Evolutionary conservation across 2,329 filamentous ascomycete genomes (phyloP).

Genomic region (Xylaria polymorpha): DNA sequence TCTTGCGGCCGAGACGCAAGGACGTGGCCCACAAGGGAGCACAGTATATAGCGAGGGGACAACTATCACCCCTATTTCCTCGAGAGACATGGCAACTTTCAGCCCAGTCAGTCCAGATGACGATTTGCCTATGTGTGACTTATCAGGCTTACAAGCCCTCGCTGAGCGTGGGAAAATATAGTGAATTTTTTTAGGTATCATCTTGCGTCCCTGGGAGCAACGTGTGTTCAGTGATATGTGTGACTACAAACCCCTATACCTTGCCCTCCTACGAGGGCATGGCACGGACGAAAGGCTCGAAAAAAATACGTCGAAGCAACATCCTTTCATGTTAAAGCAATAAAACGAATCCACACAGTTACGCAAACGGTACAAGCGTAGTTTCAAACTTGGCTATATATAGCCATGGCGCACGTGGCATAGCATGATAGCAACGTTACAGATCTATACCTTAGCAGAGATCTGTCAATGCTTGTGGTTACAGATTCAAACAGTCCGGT

Average conservation of each 20-base stretch:
- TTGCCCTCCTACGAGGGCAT: neutral
- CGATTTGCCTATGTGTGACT: slow-evolving; percentile 43
- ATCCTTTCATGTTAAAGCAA: neutral
- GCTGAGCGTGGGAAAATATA: slow-evolving; percentile 33
- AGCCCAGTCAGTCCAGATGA: slow-evolving; percentile 30
- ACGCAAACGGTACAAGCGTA: neutral
- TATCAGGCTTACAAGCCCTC: slow-evolving; percentile 44
- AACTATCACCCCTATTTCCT: slow-evolving; percentile 3
- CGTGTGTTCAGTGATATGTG: neutral
- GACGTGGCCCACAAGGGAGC: neutral
- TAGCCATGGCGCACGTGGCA: neutral
- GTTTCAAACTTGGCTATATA: slow-evolving; percentile 14
- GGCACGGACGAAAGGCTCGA: neutral
- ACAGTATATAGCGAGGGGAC: slow-evolving; percentile 12
- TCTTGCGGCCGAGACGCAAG: slow-evolving; percentile 9
- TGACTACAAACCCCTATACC: neutral
- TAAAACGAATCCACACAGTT: slow-evolving; percentile 3
- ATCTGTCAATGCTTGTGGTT: neutral
- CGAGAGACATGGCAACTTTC: slow-evolving; percentile 39
- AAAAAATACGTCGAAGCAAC: neutral
- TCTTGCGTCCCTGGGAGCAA: neutral
- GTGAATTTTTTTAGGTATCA: neutral
- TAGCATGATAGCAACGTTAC: neutral
- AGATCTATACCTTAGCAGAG: neutral
- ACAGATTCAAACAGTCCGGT: neutral